Evolutionary conservation across 2,329 filamentous ascomycete genomes (phyloP), one percentile per base, ranked within the genome.

Genomic region (Drechslerella coelobrocha): DNA sequence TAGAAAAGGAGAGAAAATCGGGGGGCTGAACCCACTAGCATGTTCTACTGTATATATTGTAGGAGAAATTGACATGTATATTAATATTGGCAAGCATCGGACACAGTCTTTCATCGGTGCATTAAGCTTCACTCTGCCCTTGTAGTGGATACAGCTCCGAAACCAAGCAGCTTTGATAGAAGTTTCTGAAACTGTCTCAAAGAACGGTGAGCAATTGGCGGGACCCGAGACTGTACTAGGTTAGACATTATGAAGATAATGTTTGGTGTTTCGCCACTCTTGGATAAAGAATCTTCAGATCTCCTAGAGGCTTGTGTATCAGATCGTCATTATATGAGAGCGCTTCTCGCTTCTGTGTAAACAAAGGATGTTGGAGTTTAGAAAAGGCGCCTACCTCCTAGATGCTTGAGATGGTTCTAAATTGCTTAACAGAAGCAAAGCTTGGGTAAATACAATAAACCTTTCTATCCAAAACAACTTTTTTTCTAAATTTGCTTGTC

Each of bases 121-220:
- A 34, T 60, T 10, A 27, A 26, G 14, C 14, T 19, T 23, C 10
- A 17, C 41, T 45, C 10, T 24, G 8, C 55, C 19, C 55, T 31
- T n/a, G 24, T 27, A 17, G 27, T 21, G n/a, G 24, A 12, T 1
- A 14, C 34, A 37, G 19, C n/a, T 19, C 19, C 10, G 41, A 41
- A 39, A 9, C 29, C 21, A 31, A 61, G 39, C 21, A 57, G 52
- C 65, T 57, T 59, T 69, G 57, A 48, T 29, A 23, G 23, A 31
- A n/a, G n/a, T 9, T 34, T 61, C 51, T 55, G 57, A 69, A 69
- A 69, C 57, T 48, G 45, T 62, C 21, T 69, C 51, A 69, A 62
- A 62, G 65, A 27, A 39, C 27, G 17, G 26, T n/a, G 47, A 37
- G 63, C 65, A 69, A 61, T 61, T 47, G 43, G 14, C 52, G 21